Base-by-base conservation (phyloP, 306 rosid genomes). In the Cicer judaicum region DNA sequence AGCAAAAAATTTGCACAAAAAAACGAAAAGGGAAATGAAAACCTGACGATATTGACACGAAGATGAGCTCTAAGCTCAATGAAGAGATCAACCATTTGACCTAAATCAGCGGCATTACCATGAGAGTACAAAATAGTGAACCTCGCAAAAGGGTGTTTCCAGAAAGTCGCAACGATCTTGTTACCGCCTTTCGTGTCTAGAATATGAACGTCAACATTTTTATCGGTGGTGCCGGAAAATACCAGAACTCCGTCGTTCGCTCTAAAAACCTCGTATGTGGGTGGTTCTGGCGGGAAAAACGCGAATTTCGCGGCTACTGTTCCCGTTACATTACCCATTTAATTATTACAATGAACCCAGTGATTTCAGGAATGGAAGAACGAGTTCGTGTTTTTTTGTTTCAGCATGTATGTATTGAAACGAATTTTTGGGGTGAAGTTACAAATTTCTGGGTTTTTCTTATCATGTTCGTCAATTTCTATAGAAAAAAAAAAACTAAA, bases 51-150 rank as follows among this genome's bases (percentile, higher is more conserved):
- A 78, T 95, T 95, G 87, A 95, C 90, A 67, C 99, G 97, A 1
- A 95, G 92, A 38, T 95, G 99, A 80, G 98, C 96, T 85, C 99
- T 84, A 79, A 95, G 99, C 83, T 95, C 96, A 63, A 85, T 81
- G 90, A 95, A 90, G 75, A 95, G 98, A 71, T 90, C 96, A 16
- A 81, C 88, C 98, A 95, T 95, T 74, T 92, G 96, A 59, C 99
- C 99, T 87, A 94, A 84, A 84, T 94, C 99, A 62, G 99, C 99
- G 24, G 99, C 99, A 83, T 94, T 95, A 3, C 99, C 99, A 66
- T 95, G 99, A 50, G 99, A 95, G 87, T 95, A 95, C 68, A 95
- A 75, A 54, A 95, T 67, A 10, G 99, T 95, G 80, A 90, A 88
- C 82, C 98, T 80, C 0, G 98, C 91, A 75, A 76, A 85, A 54